Conservation (phyloP, 2,329 filamentous ascomycete species). For the Coleophoma cylindrospora region DNA sequence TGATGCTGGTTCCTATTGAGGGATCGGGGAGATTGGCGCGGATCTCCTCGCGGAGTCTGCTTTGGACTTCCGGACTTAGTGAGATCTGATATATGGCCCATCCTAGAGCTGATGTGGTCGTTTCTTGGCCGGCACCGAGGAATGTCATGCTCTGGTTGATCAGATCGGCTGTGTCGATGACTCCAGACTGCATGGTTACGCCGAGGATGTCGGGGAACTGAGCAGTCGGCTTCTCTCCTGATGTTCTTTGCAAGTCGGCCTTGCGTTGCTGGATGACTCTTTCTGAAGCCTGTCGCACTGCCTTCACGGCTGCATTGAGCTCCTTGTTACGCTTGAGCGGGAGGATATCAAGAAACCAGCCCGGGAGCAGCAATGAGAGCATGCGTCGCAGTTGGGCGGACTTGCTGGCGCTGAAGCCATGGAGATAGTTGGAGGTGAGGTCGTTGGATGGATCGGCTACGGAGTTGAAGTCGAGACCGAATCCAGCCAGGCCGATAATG, state of each 20-base stretch:
- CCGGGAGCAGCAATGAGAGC: slow-evolving; percentile 56
- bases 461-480: slow-evolving; percentile 66
- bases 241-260: slow-evolving; percentile 35
- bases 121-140: slow-evolving; percentile 77
- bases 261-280: slow-evolving; percentile 63
- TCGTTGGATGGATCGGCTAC: slow-evolving; percentile 54
- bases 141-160: slow-evolving; percentile 89
- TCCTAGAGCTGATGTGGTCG: slow-evolving; percentile 67
- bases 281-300: slow-evolving; percentile 61
- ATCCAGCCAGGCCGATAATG: slow-evolving; percentile 68
- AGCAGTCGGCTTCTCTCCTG: slow-evolving; percentile 41
- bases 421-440: slow-evolving; percentile 52
- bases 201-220: slow-evolving; percentile 70
- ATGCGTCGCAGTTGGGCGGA: slow-evolving; percentile 52
- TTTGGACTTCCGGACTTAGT: slow-evolving; percentile 62
- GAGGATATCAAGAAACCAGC: slow-evolving; percentile 54
- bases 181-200: slow-evolving; percentile 72
- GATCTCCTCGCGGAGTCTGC: slow-evolving; percentile 63
- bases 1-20: slow-evolving; percentile 34
- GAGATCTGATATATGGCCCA: slow-evolving; percentile 60
- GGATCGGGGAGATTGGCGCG: slow-evolving; percentile 51
- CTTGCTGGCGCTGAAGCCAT: slow-evolving; percentile 46
- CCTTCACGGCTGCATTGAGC: slow-evolving; percentile 46
- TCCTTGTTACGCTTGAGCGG: slow-evolving; percentile 68
- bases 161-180: slow-evolving; percentile 74